Evolutionary conservation across 768 basidiomycete genomes (phyloP), one percentile per base, ranked within the genome.

Genomic region (Tylopilus balloui): DNA sequence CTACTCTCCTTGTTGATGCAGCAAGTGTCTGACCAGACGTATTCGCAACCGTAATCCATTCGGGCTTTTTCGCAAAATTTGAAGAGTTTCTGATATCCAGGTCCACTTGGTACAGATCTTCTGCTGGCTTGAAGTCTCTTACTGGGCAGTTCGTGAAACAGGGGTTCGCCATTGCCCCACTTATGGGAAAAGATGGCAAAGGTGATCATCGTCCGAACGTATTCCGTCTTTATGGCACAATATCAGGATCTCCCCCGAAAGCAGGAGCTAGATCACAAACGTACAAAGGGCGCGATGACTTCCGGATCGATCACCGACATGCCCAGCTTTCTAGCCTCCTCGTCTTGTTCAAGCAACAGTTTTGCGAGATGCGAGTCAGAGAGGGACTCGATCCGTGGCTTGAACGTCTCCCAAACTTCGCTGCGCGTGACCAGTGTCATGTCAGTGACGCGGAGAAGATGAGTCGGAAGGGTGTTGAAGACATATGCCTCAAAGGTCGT

Each of bases 21-120:
- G 42, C 61, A 63, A 7, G 54, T 63, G 27, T 63, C 61, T 45
- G 61, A 34, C 63, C 61, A 69, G 43, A 53, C 66, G 34, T 64
- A 56, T 51, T 63, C 51, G 37, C 62, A 56, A 12, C 57, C 55
- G 12, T 60, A 64, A 19, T 64, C 62, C 13, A 24, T 13, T 19
- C 56, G 17, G 21, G 64, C 64, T 31, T 58, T 66, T 13, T 66
- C 58, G 21, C 63, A 64, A 28, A 64, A 66, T 35, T 52, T 58
- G 47, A 47, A 25, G 13, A 66, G 59, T 40, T 66, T 64, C 17
- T 58, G 53, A 40, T 61, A 63, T 20, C 61, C 63, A 14, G 47
- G 45, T 14, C 60, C 62, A n/a, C 17, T 49, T 7, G 52, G 60
- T 19, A 44, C 14, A 3, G 61, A 8, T 17, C 35, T 52, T 48